phyloP scores from a whole-genome alignment of 2,329 filamentous ascomycete species.

The Trichoderma citrinoviride region DNA sequence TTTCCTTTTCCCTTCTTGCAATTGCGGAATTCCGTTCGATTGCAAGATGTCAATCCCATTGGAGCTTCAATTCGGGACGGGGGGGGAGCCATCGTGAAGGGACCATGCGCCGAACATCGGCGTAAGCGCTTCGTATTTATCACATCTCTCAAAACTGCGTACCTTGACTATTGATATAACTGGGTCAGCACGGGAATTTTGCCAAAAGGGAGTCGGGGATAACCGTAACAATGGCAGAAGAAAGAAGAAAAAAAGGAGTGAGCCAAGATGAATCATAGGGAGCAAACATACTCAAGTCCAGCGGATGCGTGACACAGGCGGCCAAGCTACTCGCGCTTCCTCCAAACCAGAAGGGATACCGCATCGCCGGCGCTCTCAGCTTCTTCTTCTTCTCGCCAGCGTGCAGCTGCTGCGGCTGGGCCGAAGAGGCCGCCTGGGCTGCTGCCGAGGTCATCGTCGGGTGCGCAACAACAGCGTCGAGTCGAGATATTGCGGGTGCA shows the following conservation, averaged over 20 bases:
- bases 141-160: slow-evolving; percentile 11
- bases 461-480: slow-evolving; percentile 4
- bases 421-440: slow-evolving; percentile 18
- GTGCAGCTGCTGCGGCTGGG: slow-evolving; percentile 23
- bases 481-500: neutral
- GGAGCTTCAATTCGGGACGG: neutral
- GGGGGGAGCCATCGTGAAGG: neutral
- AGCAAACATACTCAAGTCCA: slow-evolving; percentile 73
- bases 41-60: no score
- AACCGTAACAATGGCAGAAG: no score
- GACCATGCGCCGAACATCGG: neutral
- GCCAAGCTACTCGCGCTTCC: slow-evolving; percentile 92
- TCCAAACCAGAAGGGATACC: slow-evolving; percentile 93
- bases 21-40: neutral
- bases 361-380: slow-evolving; percentile 37
- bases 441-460: slow-evolving; percentile 17
- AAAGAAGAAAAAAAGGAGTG: neutral
- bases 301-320: slow-evolving; percentile 85
- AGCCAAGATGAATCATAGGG: neutral
- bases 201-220: neutral
- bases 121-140: neutral
- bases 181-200: neutral
- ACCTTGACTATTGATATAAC: slow-evolving; percentile 23
- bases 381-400: slow-evolving; percentile 37
- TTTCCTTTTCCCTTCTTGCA: neutral